Evolutionary conservation across 495 filamentous ascomycete genomes (phyloP).

Genomic region (Aspergillus diversus): DNA sequence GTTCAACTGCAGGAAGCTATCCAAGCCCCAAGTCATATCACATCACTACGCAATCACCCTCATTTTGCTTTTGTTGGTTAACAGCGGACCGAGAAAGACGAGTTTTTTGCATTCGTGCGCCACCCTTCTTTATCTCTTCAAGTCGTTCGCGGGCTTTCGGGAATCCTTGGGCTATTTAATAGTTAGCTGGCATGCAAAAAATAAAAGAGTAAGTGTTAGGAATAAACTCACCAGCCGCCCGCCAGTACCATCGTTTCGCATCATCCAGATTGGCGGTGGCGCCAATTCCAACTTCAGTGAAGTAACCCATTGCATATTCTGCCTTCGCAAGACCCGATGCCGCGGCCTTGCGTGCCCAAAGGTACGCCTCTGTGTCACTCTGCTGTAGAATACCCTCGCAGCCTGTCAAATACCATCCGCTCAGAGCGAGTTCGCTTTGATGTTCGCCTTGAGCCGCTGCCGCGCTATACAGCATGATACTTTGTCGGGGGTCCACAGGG

Average conservation of each 20-base stretch:
- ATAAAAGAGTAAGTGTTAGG: slow-evolving; percentile 1
- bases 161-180: slow-evolving; percentile 78
- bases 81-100: slow-evolving; percentile 81
- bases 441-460: slow-evolving; percentile 95
- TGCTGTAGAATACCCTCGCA: slow-evolving; percentile 85
- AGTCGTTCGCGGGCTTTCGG: slow-evolving; percentile 89
- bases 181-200: slow-evolving; percentile 27
- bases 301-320: slow-evolving; percentile 98
- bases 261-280: slow-evolving; percentile 83
- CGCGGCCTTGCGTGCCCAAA: slow-evolving; percentile 95
- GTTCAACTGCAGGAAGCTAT: slow-evolving; percentile 6
- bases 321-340: slow-evolving; percentile 84
- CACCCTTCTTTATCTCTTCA: slow-evolving; percentile 85
- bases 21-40: slow-evolving; percentile 16
- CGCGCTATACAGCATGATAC: slow-evolving; percentile 90
- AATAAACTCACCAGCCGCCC: slow-evolving; percentile 83
- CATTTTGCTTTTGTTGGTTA: slow-evolving; percentile 82
- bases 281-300: slow-evolving; percentile 95
- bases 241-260: slow-evolving; percentile 97
- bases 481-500: slow-evolving; percentile 76
- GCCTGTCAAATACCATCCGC: slow-evolving; percentile 96
- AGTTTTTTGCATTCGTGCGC: slow-evolving; percentile 72
- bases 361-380: slow-evolving; percentile 93
- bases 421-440: slow-evolving; percentile 88
- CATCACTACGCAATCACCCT: slow-evolving; percentile 69